A percentile compares a stretch with the other conserved stretches of the same genome.
Conservation (phyloP, 148 eudicot species). For the Limonium bicolor region DNA sequence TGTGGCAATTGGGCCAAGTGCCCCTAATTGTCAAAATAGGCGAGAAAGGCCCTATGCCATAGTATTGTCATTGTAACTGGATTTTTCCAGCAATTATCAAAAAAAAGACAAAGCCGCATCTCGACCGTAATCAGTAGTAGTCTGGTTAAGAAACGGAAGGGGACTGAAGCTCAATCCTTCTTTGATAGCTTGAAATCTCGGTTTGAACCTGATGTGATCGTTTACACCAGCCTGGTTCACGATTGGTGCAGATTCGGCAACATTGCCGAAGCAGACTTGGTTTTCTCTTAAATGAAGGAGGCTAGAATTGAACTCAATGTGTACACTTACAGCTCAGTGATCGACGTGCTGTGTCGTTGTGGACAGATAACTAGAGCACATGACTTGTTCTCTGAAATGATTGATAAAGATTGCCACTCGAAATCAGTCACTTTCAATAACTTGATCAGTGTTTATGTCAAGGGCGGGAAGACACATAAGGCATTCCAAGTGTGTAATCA, state of each 20-base stretch:
- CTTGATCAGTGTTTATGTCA: constrained; percentile 81
- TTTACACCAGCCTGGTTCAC: constrained; percentile 61
- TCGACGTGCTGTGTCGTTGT: constrained; percentile 71
- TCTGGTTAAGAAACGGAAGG: constrained; percentile 57
- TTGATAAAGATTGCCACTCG: constrained; percentile 55
- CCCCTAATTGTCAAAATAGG: too few relatives aligned
- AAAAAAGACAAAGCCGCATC: too few relatives aligned
- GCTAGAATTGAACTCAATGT: constrained; percentile 73
- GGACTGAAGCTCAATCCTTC: constrained; percentile 63
- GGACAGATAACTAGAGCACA: constrained; percentile 81
- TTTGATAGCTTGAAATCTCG: constrained; percentile 48
- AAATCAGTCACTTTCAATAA: constrained; percentile 74
- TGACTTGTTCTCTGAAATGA: constrained; percentile 86
- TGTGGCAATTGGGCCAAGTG: too few relatives aligned
- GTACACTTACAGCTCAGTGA: constrained; percentile 53
- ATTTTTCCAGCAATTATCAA: too few relatives aligned
- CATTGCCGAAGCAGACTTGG: constrained; percentile 59
- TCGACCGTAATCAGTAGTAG: constrained; percentile 32
- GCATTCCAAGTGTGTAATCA: constrained; percentile 81
- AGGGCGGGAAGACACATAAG: constrained; percentile 53
- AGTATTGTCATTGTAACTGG: too few relatives aligned
- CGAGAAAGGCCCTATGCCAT: too few relatives aligned
- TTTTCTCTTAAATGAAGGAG: constrained; percentile 65
- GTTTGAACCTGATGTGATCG: constrained; percentile 54
- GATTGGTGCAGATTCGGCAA: constrained; percentile 80